Evolutionary conservation across 768 basidiomycete species (phyloP).

Genomic region (Hydnomerulius pinastri): DNA sequence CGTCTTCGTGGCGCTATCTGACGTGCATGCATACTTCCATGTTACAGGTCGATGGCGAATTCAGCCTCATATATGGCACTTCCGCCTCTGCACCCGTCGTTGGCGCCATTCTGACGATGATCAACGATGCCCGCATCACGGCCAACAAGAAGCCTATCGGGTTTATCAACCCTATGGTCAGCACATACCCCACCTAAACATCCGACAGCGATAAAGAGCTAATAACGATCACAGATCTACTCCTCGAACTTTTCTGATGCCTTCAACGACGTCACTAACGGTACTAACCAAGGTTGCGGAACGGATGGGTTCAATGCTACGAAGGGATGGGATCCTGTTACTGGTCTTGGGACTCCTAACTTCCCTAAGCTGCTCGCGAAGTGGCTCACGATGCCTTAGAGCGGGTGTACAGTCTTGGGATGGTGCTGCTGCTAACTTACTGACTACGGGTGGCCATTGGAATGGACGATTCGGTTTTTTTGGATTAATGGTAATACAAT

Average conservation of each 20-base stretch:
- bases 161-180: slow-evolving; percentile 32
- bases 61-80: slow-evolving; percentile 39
- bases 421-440: slow-evolving; percentile 1
- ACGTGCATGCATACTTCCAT: not conserved
- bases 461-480: no score
- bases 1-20: not conserved
- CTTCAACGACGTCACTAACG: slow-evolving; percentile 47
- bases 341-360: slow-evolving; percentile 13
- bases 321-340: no score
- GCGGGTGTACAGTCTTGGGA: no score
- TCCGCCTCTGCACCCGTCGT: slow-evolving; percentile 27
- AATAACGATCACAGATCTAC: no score
- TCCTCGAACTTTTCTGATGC: slow-evolving; percentile 38
- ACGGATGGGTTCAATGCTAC: slow-evolving; percentile 33
- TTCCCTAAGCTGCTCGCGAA: slow-evolving; percentile 29
- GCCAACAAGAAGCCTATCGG: slow-evolving; percentile 29
- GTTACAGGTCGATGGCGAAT: slow-evolving; percentile 37
- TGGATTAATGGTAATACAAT: no score
- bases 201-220: no score
- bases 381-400: no score
- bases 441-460: no score
- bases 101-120: slow-evolving; percentile 19
- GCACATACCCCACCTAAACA: no score
- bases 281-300: slow-evolving; percentile 41
- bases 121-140: slow-evolving; percentile 31